phyloP scores from a whole-genome alignment of 2,329 filamentous ascomycete species.

The Pseudogymnoascus sp. region DNA sequence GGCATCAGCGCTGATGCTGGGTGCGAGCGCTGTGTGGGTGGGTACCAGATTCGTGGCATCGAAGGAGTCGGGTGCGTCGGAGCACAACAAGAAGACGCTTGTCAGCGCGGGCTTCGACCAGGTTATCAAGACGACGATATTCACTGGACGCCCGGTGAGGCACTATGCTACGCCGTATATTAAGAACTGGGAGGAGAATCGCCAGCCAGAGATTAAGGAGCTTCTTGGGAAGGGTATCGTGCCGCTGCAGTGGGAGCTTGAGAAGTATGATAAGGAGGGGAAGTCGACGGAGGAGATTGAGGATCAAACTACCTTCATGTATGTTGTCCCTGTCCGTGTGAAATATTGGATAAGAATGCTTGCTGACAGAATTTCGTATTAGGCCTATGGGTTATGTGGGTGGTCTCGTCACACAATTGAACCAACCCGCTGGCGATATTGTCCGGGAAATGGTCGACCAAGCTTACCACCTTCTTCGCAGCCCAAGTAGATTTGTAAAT shows the following conservation, averaged over 20 bases:
- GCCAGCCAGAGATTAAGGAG: constrained; percentile 77
- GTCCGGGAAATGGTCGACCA: constrained; percentile 85
- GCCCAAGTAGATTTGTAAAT: neutral
- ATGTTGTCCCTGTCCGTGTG: neutral
- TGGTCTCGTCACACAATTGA: constrained; percentile 81
- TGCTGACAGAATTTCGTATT: constrained; percentile 73
- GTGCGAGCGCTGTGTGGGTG: constrained; percentile 88
- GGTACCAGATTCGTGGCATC: constrained; percentile 91
- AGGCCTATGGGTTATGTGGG: constrained; percentile 92
- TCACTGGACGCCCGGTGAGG: constrained; percentile 82
- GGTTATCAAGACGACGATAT: constrained; percentile 90
- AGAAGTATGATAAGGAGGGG: constrained; percentile 61
- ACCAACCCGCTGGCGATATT: constrained; percentile 69
- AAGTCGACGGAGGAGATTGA: constrained; percentile 19
- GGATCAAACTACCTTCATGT: constrained; percentile 8
- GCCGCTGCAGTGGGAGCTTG: constrained; percentile 83
- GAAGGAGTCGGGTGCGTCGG: constrained; percentile 88
- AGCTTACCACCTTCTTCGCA: constrained; percentile 35
- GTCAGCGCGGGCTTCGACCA: constrained; percentile 78
- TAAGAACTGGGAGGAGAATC: constrained; percentile 86
- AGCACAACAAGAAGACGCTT: constrained; percentile 85
- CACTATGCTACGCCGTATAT: constrained; percentile 90
- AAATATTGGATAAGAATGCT: constrained; percentile 57
- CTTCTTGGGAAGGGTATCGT: constrained; percentile 77
- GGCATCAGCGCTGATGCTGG: constrained; percentile 85